Percentiles rank a stretch among this genome's conserved stretches.
These are phyloP conservation scores for Penicillium mononematosum DNA, from an alignment of 495 filamentous ascomycete genomes.

Conservation along the genomic window DNA sequence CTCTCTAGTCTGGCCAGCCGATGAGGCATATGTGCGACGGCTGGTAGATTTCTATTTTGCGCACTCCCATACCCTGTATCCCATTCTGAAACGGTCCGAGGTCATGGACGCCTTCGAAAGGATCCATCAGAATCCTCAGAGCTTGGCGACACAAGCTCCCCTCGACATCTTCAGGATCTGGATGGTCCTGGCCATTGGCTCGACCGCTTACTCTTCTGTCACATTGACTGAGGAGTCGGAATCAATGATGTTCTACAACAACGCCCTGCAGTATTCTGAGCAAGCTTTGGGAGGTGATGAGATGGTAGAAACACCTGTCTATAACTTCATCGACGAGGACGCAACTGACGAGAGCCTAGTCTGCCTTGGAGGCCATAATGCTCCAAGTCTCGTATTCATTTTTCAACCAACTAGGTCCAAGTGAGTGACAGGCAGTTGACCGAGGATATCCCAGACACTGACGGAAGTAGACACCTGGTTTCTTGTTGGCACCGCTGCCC, in stretches of 20 bases:
- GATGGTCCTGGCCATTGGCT: conserved; percentile 44
- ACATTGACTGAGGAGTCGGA: conserved; percentile 40
- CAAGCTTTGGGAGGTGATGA: conserved; percentile 36
- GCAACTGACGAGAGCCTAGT: conserved; percentile 15
- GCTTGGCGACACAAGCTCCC: conserved; percentile 27
- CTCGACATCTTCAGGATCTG: conserved; percentile 38
- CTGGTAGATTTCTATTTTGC: conserved; percentile 42
- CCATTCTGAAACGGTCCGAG: conserved; percentile 32
- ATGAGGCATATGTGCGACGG: conserved; percentile 29
- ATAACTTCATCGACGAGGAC: neutral
- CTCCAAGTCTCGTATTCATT: conserved; percentile 45
- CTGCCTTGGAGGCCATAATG: conserved; percentile 40
- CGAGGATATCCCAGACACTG: neutral
- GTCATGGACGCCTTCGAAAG: conserved; percentile 31
- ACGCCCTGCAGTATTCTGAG: conserved; percentile 41
- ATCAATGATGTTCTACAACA: conserved; percentile 35
- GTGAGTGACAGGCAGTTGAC: conserved; percentile 19
- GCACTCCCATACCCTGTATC: conserved; percentile 43
- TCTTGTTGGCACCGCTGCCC: conserved; percentile 33
- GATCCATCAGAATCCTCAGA: conserved; percentile 29
- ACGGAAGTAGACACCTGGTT: conserved; percentile 33
- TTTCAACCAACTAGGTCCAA: conserved; percentile 44
- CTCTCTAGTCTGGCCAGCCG: conserved; percentile 17
- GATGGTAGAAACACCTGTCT: conserved; percentile 24
- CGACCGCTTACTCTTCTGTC: conserved; percentile 38